Base-by-base conservation (phyloP, 2,329 filamentous ascomycete species). In the Myriosclerotinia duriaeana region DNA sequence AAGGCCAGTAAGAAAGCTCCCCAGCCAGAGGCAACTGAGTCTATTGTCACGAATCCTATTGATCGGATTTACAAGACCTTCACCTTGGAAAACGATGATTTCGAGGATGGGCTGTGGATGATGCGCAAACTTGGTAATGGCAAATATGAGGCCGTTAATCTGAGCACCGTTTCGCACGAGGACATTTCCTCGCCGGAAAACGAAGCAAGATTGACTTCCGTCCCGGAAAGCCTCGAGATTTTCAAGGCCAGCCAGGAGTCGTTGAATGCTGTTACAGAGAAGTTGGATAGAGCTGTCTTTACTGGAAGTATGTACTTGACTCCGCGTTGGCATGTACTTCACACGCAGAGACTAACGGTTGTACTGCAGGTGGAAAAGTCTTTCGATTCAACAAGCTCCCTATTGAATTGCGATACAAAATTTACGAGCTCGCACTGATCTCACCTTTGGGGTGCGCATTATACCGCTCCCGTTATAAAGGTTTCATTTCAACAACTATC, bases 331-430 rank as follows among this genome's bases (percentile, higher is more conserved):
- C 53, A 14, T 14, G 22, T 5, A 7, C 3, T 58, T 34, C 53
- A 20, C 8, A 15, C n/a, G 8, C 26, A 38, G 22, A 50, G 55
- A 46, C 66, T 42, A 15, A 52, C 36, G 14, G 12, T 44, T 46
- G 20, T 2, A 20, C n/a, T 20, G 7, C 54, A 65, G 65, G 30
- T 58, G 66, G 66, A 54, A 44, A 68, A 40, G 67, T 70, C 53
- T 72, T 71, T 42, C 67, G 70, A 9, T 68, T 72, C 50, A 44
- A 54, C 5, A 68, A 69, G 36, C 65, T 71, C 20, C 71, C 68
- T 12, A 53, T 67, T n/a, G 68, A 71, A 58, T 44, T 72, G 7
- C 70, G 70, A 17, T 66, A 63, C 15, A 61, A 53, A 4, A 68
- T 72, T 50, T 72, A 71, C 44, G 66, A 69, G n/a, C 69, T 66